phyloP scores from a whole-genome alignment of 2,329 filamentous ascomycete genomes.

The Furcasterigmium furcatum region DNA sequence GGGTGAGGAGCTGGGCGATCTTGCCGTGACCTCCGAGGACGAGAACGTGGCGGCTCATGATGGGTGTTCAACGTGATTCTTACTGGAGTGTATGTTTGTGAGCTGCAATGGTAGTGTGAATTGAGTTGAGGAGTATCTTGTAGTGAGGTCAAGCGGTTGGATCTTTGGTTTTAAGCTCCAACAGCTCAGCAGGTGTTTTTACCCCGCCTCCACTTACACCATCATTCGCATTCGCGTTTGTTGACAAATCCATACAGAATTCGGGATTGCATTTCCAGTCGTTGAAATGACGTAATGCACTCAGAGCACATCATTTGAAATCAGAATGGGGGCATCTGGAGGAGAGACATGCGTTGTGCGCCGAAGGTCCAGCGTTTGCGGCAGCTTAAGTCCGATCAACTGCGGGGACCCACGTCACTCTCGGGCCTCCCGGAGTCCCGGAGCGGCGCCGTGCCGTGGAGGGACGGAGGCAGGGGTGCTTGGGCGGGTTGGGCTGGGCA shows the following conservation, averaged over 20 bases:
- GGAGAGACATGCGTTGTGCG: neutral
- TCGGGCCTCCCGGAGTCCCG: neutral
- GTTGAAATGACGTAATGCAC: neutral
- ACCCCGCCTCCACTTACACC: too few relatives aligned
- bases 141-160: too few relatives aligned
- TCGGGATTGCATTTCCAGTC: neutral
- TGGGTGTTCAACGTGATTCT: too few relatives aligned
- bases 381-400: neutral
- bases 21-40: conserved; percentile 82
- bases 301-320: neutral
- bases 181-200: too few relatives aligned
- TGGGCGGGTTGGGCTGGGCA: too few relatives aligned
- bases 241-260: too few relatives aligned
- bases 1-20: conserved; percentile 70
- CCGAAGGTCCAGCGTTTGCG: neutral
- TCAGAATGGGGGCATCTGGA: neutral
- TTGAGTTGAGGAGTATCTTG: neutral
- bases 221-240: too few relatives aligned
- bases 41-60: conserved; percentile 52
- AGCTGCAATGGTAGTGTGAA: neutral
- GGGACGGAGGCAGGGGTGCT: too few relatives aligned
- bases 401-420: neutral
- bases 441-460: too few relatives aligned
- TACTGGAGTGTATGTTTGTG: too few relatives aligned
- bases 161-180: too few relatives aligned